phyloP scores from a whole-genome alignment of 2,329 filamentous ascomycete species.

The Aspergillus sp. region DNA sequence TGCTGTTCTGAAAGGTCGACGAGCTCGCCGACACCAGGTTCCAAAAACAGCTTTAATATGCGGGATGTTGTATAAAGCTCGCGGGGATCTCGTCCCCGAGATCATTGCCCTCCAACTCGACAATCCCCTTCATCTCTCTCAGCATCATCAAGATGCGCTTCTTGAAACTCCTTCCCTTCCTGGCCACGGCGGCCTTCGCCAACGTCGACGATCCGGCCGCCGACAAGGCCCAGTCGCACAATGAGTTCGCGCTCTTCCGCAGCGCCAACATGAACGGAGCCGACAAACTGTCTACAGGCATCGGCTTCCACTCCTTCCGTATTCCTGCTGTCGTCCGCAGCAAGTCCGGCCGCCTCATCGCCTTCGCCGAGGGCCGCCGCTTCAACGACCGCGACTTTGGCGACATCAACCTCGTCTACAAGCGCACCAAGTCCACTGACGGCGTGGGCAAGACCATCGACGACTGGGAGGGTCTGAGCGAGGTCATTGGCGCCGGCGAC shows the following conservation, averaged over 20 bases:
- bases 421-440: constrained; percentile 25
- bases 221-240: constrained; percentile 12
- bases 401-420: constrained; percentile 32
- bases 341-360: constrained; percentile 25
- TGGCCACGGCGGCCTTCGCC: not conserved
- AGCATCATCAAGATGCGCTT: not conserved
- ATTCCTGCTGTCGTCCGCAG: constrained; percentile 27
- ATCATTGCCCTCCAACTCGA: not conserved
- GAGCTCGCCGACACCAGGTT: not conserved
- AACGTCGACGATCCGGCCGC: not conserved
- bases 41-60: not conserved
- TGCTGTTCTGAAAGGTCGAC: not conserved
- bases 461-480: constrained; percentile 27
- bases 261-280: constrained; percentile 27
- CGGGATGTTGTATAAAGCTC: not conserved
- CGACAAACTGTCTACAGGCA: constrained; percentile 25
- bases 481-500: constrained; percentile 23
- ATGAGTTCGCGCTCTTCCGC: constrained; percentile 25
- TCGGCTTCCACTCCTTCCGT: constrained; percentile 30
- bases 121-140: not conserved
- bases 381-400: constrained; percentile 28
- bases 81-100: no score
- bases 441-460: constrained; percentile 18
- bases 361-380: constrained; percentile 28
- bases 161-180: not conserved